A percentile compares a stretch with the other conserved stretches of the same genome.
Evolutionary conservation across 2,329 filamentous ascomycete species (phyloP).

Genomic region (Rutstroemia sydowiana): DNA sequence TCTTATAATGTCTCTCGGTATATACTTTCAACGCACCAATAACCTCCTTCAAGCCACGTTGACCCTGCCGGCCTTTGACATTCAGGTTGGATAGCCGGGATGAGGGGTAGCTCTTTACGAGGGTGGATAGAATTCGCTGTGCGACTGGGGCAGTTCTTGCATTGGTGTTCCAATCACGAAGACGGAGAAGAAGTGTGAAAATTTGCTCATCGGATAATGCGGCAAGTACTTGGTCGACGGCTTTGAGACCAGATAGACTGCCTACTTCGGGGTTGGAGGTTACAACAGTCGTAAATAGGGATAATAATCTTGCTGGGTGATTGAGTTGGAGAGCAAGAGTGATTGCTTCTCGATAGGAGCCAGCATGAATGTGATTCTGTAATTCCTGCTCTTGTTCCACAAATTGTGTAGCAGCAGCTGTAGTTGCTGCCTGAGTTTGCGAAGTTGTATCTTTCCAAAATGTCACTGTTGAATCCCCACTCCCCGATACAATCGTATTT

Average conservation of each 20-base stretch:
- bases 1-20: slow-evolving; percentile 85
- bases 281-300: slow-evolving; percentile 75
- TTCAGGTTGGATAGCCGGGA: slow-evolving; percentile 67
- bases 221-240: slow-evolving; percentile 79
- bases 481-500: slow-evolving; percentile 78
- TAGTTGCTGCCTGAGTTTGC: slow-evolving; percentile 67
- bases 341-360: slow-evolving; percentile 88
- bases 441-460: slow-evolving; percentile 93
- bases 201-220: slow-evolving; percentile 78
- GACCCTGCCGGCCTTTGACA: slow-evolving; percentile 47
- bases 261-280: slow-evolving; percentile 53
- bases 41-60: slow-evolving; percentile 71
- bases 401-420: slow-evolving; percentile 65
- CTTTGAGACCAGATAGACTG: slow-evolving; percentile 55
- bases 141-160: slow-evolving; percentile 77
- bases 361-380: slow-evolving; percentile 82
- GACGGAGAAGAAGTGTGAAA: slow-evolving; percentile 68
- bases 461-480: slow-evolving; percentile 84
- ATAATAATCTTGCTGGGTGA: slow-evolving; percentile 80
- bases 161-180: slow-evolving; percentile 97
- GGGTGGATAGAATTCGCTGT: slow-evolving; percentile 72
- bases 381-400: slow-evolving; percentile 93
- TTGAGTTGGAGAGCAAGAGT: slow-evolving; percentile 87
- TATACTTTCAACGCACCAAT: slow-evolving; percentile 83
- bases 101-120: slow-evolving; percentile 76